phyloP scores from a whole-genome alignment of 768 basidiomycete genomes.

The Tulasnella sp. region DNA sequence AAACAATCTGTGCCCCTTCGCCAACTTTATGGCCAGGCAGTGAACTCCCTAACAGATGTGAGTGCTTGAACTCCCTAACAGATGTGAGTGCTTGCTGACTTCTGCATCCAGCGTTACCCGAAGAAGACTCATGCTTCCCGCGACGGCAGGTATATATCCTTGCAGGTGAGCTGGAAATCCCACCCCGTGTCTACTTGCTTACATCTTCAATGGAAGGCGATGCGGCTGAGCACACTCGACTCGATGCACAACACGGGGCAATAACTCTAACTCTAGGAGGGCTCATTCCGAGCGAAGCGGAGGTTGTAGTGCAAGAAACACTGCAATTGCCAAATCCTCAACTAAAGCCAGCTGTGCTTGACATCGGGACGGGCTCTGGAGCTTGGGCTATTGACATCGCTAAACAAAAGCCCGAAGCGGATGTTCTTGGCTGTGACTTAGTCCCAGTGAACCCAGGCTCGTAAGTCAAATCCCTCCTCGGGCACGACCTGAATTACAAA shows the following conservation, averaged over 20 bases:
- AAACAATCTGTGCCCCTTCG: not conserved
- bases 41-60: not conserved
- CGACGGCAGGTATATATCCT: not conserved
- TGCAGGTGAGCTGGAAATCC: not conserved
- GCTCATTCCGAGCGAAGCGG: not conserved
- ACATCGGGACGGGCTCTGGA: constrained; percentile 15
- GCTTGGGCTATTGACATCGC: constrained; percentile 20
- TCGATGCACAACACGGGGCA: constrained; percentile 11
- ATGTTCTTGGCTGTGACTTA: constrained; percentile 9
- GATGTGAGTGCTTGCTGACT: not conserved
- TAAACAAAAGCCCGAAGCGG: not conserved
- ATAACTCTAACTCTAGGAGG: not conserved
- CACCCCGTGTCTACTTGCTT: not conserved
- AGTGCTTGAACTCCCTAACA: not conserved
- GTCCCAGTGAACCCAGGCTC: constrained; percentile 2
- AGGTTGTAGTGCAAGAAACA: not conserved
- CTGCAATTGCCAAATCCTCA: not conserved
- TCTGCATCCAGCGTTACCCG: not conserved
- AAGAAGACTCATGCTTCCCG: not conserved
- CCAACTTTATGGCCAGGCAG: not conserved
- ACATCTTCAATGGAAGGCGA: not conserved
- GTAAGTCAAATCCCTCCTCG: not conserved
- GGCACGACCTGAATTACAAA: not conserved
- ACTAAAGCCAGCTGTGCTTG: not conserved
- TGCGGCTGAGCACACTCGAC: constrained; percentile 4